Evolutionary conservation across 2,329 filamentous ascomycete genomes (phyloP), one percentile per base, ranked within the genome.

Genomic region (Leptographium procerum): DNA sequence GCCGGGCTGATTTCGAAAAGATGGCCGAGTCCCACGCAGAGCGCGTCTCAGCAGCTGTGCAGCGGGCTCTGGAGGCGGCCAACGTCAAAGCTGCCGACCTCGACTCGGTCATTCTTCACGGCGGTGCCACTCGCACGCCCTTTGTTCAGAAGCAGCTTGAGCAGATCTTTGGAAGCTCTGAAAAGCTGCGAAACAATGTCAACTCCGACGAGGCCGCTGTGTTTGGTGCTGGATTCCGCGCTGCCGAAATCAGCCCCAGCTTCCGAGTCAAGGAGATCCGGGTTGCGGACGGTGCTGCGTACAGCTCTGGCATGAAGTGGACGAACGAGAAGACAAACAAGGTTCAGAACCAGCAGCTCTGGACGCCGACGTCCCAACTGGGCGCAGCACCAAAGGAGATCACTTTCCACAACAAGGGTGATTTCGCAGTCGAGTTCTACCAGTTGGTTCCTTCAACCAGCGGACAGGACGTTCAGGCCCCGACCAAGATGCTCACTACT

Each of bases 201-300:
- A 99, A 99, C 74, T 88, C 92, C 13, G 94, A 99, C 67, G 94
- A 99, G 73, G 88, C 94, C 28, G 94, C 94, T 55, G 94, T 95
- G 11, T 95, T 97, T 71, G 94, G 94, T 66, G 92, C 94, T 58
- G 91, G 88, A 31, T 97, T 99, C 79, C 89, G 91, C 69, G 94
- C 89, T 55, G 94, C 94, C 56, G 85, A 89, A 65, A 80, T 99
- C 60, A 96, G 90, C 73, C 91, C 92, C 47, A 92, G 88, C 70
- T 99, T 99, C 84, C 87, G 91, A 61, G 94, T 99, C 69, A 99
- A 97, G 79, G 94, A 97, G 69, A 99, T 99, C 64, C 82, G 88
- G 60, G 83, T 88, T 56, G 80, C 77, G n/a, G 94, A 99, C 66
- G 83, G 81, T 26, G 82, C 88, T 48, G 79, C 79, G 50, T 96